These are phyloP conservation scores for Ilyonectria robusta DNA, from an alignment of 2,329 filamentous ascomycete species.

Conservation along the genomic window DNA sequence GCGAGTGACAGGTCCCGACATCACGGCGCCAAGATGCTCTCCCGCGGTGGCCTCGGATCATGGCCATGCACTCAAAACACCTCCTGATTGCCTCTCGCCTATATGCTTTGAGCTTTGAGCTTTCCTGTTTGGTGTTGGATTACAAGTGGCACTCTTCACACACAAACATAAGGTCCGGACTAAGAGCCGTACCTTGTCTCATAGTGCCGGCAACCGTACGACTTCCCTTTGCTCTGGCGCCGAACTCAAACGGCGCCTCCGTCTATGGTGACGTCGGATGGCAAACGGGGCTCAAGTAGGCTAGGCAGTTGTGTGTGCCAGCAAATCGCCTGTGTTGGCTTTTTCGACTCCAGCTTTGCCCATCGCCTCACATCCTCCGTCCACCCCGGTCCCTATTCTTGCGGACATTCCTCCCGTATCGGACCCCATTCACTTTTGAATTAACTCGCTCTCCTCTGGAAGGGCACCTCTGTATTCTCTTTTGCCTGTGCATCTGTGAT, in stretches of 20 bases:
- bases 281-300: neutral
- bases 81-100: neutral
- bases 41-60: constrained; percentile 1
- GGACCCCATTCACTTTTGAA: constrained; percentile 38
- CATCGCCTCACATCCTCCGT: constrained; percentile 33
- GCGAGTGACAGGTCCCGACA: constrained; percentile 1
- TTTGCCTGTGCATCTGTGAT: too few relatives aligned
- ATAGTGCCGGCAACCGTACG: neutral
- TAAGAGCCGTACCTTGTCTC: neutral
- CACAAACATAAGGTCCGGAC: neutral
- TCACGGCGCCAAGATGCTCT: neutral
- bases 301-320: constrained; percentile 11
- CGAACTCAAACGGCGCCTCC: constrained; percentile 4
- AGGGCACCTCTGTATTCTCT: too few relatives aligned
- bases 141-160: neutral
- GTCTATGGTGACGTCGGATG: constrained; percentile 7
- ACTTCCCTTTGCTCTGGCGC: neutral
- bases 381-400: constrained; percentile 41
- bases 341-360: constrained; percentile 39
- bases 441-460: constrained; percentile 29
- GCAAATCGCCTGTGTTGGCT: constrained; percentile 28
- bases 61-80: constrained; percentile 2
- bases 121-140: neutral
- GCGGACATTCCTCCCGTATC: constrained; percentile 45
- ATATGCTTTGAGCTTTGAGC: neutral